These are phyloP conservation scores for Umbelopsis isabellina DNA, from an alignment of 192 early-diverging fungal genomes.

Conservation along the genomic window DNA sequence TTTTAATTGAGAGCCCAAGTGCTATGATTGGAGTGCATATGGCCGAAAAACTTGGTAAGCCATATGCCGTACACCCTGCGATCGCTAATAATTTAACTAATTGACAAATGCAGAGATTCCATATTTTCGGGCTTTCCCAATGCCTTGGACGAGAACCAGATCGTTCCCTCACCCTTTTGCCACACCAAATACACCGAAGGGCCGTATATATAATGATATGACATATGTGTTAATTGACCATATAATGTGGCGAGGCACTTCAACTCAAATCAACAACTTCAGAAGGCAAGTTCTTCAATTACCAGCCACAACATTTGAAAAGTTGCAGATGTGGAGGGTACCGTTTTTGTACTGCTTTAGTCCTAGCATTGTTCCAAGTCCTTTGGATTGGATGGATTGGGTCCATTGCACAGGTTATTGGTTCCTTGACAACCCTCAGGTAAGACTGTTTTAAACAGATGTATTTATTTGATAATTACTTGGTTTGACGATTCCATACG, in stretches of 20 bases:
- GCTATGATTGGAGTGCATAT: conserved; percentile 73
- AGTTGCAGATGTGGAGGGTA: conserved; percentile 55
- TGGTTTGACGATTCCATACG: not conserved
- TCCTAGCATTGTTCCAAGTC: conserved; percentile 59
- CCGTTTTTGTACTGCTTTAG: conserved; percentile 71
- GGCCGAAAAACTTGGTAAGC: conserved; percentile 57
- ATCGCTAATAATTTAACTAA: conserved; percentile 8
- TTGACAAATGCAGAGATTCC: conserved; percentile 49
- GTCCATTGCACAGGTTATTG: conserved; percentile 74
- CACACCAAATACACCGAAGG: conserved; percentile 51
- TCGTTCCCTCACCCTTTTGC: conserved; percentile 75
- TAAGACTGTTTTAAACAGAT: not conserved
- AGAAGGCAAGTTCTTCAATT: conserved; percentile 50
- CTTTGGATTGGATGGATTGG: conserved; percentile 70
- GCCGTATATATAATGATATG: conserved; percentile 62
- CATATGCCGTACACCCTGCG: not conserved
- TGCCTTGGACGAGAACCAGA: conserved; percentile 80
- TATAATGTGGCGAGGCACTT: conserved; percentile 66
- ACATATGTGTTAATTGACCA: conserved; percentile 72
- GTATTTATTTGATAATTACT: not conserved
- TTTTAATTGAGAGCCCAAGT: conserved; percentile 70
- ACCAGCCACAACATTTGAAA: conserved; percentile 52
- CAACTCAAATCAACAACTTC: conserved; percentile 60
- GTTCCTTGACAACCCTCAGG: conserved; percentile 69
- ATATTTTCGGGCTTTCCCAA: conserved; percentile 68